Percentiles rank a stretch among this genome's conserved stretches.
Conservation (phyloP, 2,329 filamentous ascomycete genomes). For the Penicillium polonicum region DNA sequence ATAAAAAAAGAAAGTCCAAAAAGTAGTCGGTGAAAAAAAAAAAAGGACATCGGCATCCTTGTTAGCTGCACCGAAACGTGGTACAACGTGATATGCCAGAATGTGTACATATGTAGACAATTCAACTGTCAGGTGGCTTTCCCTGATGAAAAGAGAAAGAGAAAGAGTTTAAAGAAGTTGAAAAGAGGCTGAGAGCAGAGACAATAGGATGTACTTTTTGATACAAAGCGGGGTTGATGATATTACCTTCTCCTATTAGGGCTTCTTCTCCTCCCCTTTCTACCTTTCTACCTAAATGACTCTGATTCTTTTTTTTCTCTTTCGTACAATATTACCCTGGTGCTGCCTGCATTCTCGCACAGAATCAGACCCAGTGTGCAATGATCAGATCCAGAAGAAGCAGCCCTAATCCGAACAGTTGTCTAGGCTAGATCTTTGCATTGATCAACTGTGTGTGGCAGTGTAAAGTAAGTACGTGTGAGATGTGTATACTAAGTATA, state of each 20-base stretch:
- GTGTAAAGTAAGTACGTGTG: background rate
- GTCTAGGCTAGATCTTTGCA: slow-evolving; percentile 10
- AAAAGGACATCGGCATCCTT: slow-evolving; percentile 15
- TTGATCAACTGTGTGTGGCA: slow-evolving; percentile 4
- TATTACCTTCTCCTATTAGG: background rate
- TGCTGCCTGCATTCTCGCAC: slow-evolving; percentile 10
- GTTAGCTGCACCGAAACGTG: slow-evolving; percentile 26
- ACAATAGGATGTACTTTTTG: background rate
- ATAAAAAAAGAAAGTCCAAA: background rate
- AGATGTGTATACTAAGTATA: background rate
- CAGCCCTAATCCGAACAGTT: slow-evolving; percentile 11
- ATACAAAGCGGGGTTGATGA: slow-evolving; percentile 5
- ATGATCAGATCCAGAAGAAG: slow-evolving; percentile 1
- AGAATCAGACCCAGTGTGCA: slow-evolving; percentile 4
- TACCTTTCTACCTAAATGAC: background rate
- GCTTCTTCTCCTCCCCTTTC: background rate
- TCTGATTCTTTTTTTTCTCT: background rate
- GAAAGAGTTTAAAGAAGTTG: background rate
- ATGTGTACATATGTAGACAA: background rate
- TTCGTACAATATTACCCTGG: background rate
- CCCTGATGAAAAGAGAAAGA: background rate
- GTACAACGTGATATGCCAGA: slow-evolving; percentile 25
- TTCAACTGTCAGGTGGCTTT: background rate
- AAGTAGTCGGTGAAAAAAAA: slow-evolving; percentile 10
- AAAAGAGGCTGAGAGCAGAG: background rate